These are phyloP conservation scores for Aristolochia californica DNA, from an alignment of 164 flowering plant genomes.

Conservation along the genomic window DNA sequence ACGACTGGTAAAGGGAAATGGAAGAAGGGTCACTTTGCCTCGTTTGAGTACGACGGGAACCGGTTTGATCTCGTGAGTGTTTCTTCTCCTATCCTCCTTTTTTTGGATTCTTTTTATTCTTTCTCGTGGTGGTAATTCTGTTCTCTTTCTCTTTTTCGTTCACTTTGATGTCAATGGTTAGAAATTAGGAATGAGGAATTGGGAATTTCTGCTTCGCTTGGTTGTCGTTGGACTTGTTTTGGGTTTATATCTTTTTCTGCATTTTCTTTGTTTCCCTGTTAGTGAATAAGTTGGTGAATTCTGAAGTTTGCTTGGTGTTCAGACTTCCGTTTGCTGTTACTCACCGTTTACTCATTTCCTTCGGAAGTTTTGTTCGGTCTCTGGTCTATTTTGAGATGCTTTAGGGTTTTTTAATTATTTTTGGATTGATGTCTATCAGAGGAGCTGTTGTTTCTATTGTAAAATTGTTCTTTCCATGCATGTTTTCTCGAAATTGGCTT, in stretches of 20 bases:
- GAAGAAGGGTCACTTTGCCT: slow-evolving; percentile 33
- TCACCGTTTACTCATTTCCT: no score
- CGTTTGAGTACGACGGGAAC: slow-evolving; percentile 62
- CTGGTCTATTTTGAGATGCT: no score
- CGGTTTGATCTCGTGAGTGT: slow-evolving; percentile 49
- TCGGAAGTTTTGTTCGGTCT: no score
- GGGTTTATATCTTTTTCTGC: neutral
- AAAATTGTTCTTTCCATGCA: no score
- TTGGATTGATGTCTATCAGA: no score
- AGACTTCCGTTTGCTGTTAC: no score
- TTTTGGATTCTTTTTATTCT: neutral
- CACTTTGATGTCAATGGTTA: neutral
- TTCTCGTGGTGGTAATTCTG: neutral
- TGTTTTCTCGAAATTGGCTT: no score
- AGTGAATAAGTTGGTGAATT: no score
- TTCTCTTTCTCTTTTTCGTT: neutral
- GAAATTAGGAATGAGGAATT: neutral
- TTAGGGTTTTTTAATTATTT: no score
- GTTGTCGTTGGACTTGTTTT: neutral
- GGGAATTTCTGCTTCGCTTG: neutral
- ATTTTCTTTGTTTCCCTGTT: no score
- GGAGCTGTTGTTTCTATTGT: no score
- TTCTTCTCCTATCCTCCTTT: neutral
- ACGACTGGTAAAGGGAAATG: slow-evolving; percentile 51
- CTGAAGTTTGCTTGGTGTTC: no score